Evolutionary conservation across 1,284 basidiomycete species (phyloP), one percentile per base, ranked within the genome.

Genomic region (Somion occarium): DNA sequence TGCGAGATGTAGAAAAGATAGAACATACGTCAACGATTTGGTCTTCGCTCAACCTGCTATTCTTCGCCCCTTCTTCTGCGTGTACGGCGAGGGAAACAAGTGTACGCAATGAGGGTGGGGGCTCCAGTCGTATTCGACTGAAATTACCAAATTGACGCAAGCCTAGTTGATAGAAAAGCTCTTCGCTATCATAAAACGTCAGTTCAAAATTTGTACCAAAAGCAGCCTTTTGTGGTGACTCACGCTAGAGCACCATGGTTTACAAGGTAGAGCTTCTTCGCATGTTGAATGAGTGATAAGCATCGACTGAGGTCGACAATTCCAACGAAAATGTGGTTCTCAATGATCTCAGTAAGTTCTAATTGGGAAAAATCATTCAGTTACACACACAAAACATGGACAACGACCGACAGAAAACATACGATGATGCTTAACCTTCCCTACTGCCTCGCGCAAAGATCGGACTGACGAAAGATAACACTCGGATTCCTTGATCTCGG

Each of bases 91-190:
- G 78, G 38, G 78, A 73, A 5, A 99, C 64, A 42, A 99, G 74
- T 7, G 80, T 80, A 2, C 75, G 75, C 3, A 99, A 63, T 0
- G 79, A 70, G 0, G 93, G 92, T 1, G 94, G 73, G 0, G 97
- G 96, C 38, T 95, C 84, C 2, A 99, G 75, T 50, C 82, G 83
- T 44, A 98, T 69, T 7, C 83, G 77, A 48, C 80, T 77, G 54
- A 91, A 80, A 55, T 88, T 82, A 0, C 95, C 93, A 62, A 99
- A 99, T 65, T 99, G 96, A 18, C 92, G 78, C 43, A 99, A 69
- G 1, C 85, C 91, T 1, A 99, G 79, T 64, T 99, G 97, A 66
- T 98, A 99, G 62, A 98, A 97, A 41, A 98, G 78, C 60, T 98
- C 94, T 61, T 97, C 93, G 0, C 93, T 96, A 57, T 2, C 48